phyloP scores from a whole-genome alignment of 805 yeast genomes.

The Scheffersomyces stipitis region DNA sequence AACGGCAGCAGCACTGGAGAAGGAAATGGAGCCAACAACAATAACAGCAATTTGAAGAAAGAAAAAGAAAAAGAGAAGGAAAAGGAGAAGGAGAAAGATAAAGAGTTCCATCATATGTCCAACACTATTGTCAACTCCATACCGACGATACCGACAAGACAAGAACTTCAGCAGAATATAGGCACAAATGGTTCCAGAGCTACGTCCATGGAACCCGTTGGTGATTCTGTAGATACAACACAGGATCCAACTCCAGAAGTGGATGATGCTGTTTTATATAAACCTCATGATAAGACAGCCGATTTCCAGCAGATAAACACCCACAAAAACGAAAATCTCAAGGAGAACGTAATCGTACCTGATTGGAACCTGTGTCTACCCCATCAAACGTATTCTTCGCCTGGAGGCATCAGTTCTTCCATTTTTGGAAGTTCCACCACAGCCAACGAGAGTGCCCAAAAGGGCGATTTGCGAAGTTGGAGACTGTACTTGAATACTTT shows the following conservation, averaged over 20 bases:
- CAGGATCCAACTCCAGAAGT: constrained; percentile 2
- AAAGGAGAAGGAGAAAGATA: constrained; percentile 8
- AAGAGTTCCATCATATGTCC: constrained; percentile 4
- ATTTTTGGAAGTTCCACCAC: constrained; percentile 28
- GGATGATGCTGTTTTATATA: constrained; percentile 46
- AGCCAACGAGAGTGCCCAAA: constrained; percentile 16
- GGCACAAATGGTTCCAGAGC: no score
- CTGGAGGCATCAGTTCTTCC: constrained; percentile 16
- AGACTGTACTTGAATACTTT: constrained; percentile 32
- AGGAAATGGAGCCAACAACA: constrained; percentile 6
- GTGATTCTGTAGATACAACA: background rate
- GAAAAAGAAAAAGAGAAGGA: constrained; percentile 7
- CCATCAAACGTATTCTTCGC: constrained; percentile 18
- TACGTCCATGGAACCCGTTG: background rate
- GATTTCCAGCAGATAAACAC: constrained; percentile 44
- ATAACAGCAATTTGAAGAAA: constrained; percentile 7
- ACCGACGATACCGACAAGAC: constrained; percentile 24
- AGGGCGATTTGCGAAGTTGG: constrained; percentile 36
- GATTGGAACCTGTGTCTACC: constrained; percentile 42
- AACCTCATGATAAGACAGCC: constrained; percentile 40
- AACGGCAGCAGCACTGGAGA: constrained; percentile 4
- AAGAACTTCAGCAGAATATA: constrained; percentile 11
- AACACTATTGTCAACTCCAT: constrained; percentile 35
- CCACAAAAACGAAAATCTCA: constrained; percentile 43
- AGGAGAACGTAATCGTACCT: constrained; percentile 42